Percentiles rank a stretch among this genome's conserved stretches.
phyloP scores from a whole-genome alignment of 192 early-diverging fungal species.

The Diversispora eburnea region DNA sequence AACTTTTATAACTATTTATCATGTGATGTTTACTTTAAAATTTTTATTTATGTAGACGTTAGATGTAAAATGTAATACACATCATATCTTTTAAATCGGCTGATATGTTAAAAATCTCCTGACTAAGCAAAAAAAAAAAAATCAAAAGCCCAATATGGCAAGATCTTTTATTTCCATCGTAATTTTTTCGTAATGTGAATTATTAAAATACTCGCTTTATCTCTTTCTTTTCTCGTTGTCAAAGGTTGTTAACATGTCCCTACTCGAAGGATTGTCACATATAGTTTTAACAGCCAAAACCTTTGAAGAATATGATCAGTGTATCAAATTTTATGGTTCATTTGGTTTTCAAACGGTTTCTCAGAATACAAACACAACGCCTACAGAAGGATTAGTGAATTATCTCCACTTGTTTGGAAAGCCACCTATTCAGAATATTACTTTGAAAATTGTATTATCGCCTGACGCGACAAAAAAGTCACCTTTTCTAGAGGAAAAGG shows the following conservation, averaged over 20 bases:
- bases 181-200: too few relatives aligned
- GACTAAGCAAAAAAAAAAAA: too few relatives aligned
- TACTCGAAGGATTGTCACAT: constrained; percentile 18
- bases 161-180: too few relatives aligned
- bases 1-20: too few relatives aligned
- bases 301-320: not conserved
- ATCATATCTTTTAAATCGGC: too few relatives aligned
- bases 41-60: too few relatives aligned
- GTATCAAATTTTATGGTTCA: constrained; percentile 3
- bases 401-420: constrained; percentile 10
- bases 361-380: not conserved
- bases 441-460: constrained; percentile 8
- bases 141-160: too few relatives aligned
- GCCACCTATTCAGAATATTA: not conserved
- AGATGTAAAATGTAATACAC: too few relatives aligned
- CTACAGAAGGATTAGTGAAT: not conserved
- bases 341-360: constrained; percentile 6
- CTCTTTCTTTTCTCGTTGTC: too few relatives aligned
- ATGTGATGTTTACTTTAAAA: too few relatives aligned
- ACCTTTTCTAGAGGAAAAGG: not conserved
- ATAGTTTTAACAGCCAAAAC: not conserved
- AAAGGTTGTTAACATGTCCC: constrained; percentile 9
- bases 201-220: too few relatives aligned
- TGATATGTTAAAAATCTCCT: too few relatives aligned
- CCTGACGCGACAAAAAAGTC: not conserved